Base-by-base conservation (phyloP, 768 basidiomycete species). In the Crucibulum laeve region DNA sequence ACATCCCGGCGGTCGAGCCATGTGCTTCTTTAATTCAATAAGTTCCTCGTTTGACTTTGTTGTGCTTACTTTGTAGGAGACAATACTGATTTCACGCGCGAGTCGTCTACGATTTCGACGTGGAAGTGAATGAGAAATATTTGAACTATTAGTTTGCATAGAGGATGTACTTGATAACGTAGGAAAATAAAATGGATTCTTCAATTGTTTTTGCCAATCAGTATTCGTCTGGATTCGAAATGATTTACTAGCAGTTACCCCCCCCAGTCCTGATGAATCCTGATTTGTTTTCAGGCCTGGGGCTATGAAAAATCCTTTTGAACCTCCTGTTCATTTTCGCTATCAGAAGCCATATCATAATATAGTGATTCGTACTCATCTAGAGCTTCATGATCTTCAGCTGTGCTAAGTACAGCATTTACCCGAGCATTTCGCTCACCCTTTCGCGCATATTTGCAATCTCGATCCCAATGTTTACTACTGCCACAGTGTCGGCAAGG, bases 401-500 rank as follows among this genome's bases (percentile, higher is more conserved):
- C 17, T 0, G 35, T 18, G 5, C 32, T n/a, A 1, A 8, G 21
- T 8, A 45, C 48, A 3, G 51, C 19, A 19, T 63, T 58, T 7
- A 43, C 55, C 30, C 60, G 45, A 2, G 53, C 62, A 30, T n/a
- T 8, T n/a, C 28, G 28, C 13, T 44, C 25, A 1, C 42, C 49
- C 34, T 45, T 48, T 10, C 25, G 18, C 11, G 60, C 38, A 44
- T 67, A 45, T 18, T 54, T 58, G 44, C 67, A 65, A 8, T 67
- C 61, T 1, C 45, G 32, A 38, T 68, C 59, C 67, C 63, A 67
- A 34, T 67, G 65, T 24, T 62, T 60, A 0, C 36, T 47, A 35
- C 60, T 62, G 3, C 65, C 60, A 44, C 65, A 62, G 40, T 67
- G 61, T 6, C 59, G 26, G 36, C 64, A 66, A 0, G 65, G 63